phyloP scores from a whole-genome alignment of 2,329 filamentous ascomycete genomes.

The Colletotrichum orbiculare region DNA sequence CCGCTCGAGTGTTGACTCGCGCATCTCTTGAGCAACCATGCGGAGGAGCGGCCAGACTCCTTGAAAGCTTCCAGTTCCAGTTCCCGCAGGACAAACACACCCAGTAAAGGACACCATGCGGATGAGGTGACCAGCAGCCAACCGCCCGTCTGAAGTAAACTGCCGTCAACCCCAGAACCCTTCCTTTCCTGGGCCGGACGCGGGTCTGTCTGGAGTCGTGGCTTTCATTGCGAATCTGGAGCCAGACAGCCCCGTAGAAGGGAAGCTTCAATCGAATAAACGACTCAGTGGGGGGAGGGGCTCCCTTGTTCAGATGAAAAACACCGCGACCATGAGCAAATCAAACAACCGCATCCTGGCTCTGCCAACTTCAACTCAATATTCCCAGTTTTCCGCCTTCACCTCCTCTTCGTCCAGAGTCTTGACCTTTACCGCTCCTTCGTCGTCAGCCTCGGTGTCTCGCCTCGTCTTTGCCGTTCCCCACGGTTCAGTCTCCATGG shows the following conservation, averaged over 20 bases:
- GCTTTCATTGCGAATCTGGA: not conserved
- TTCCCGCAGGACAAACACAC: not conserved
- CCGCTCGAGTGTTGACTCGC: constrained; percentile 10
- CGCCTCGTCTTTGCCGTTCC: constrained; percentile 4
- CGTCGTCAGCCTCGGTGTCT: constrained; percentile 16
- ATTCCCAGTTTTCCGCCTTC: constrained; percentile 27
- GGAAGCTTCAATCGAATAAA: constrained; percentile 25
- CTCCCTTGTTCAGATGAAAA: constrained; percentile 26
- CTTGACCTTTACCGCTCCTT: constrained; percentile 11
- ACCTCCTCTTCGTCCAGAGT: no score
- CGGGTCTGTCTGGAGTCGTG: not conserved
- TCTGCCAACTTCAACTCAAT: constrained; percentile 20
- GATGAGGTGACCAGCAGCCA: not conserved
- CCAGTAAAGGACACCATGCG: constrained; percentile 1
- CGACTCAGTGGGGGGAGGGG: not conserved
- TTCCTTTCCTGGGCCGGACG: not conserved
- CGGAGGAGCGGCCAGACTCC: not conserved
- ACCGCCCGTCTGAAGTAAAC: constrained; percentile 14
- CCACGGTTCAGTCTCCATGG: constrained; percentile 8
- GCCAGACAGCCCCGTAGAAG: not conserved
- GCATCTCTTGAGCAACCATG: constrained; percentile 6
- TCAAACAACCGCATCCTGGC: constrained; percentile 4
- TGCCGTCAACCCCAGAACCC: constrained; percentile 11
- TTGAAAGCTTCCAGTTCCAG: not conserved
- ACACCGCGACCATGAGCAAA: constrained; percentile 6